Base-by-base conservation (phyloP, 495 filamentous ascomycete species). In the Penicillium macrosclerotiorum region DNA sequence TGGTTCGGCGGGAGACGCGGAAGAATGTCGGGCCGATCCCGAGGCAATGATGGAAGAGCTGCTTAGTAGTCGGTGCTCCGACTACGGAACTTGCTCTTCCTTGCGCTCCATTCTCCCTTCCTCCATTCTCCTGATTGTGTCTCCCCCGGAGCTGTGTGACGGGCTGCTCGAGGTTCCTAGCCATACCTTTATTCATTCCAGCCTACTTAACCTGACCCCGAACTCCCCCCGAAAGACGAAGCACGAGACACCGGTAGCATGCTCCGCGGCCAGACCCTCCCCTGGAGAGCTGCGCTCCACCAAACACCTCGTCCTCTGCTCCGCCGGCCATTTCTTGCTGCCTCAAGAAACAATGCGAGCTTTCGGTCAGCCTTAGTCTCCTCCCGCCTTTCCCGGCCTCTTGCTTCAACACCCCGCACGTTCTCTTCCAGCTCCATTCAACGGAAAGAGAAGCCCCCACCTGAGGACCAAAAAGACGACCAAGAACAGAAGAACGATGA, bases 241-340 rank as follows among this genome's bases (percentile, higher is more conserved):
- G 26, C 51, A 29, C 32, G 47, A 54, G 52, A 53, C 33, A 24
- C 46, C 20, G 57, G 45, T 63, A 78, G 73, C 64, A 78, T 78
- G 75, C 64, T 77, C 64, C 69, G 70, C 67, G 68, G 71, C 64
- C 74, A 75, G 65, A 72, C 70, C 52, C 63, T 77, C 57, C 72
- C 74, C 68, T 78, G 75, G 76, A 77, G 76, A 69, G 73, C 68
- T 64, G 68, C 69, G 61, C 71, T 77, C 65, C 71, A 71, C 42
- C 62, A 65, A 64, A 68, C 66, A 52, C 55, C 66, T 60, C 69
- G 69, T 44, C 52, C 69, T 43, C 46, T 69, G 25, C 45, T 67
- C 36, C 57, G 60, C 37, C 62, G 60, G 34, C 50, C 68, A 25
- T 56, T 63, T n/a, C 51, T 63, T 33, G 42, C 55, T 49, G 55